Base-by-base conservation (phyloP, 306 rosid genomes). In the Elaeagnus macrophylla region DNA sequence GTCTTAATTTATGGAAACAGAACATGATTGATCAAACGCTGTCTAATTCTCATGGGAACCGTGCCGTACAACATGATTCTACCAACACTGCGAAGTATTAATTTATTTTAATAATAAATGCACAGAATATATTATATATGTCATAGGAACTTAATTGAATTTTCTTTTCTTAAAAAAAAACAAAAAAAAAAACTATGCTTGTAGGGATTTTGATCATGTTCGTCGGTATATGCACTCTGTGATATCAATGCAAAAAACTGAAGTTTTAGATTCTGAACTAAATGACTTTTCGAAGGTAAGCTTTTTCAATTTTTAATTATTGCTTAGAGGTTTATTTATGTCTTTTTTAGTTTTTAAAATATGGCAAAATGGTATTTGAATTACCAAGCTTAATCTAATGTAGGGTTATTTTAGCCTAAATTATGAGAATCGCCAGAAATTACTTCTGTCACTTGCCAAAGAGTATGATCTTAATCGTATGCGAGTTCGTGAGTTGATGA, bases 401-500 rank as follows among this genome's bases (percentile, higher is more conserved):
- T 70, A 90, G 97, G 95, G 94, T 45, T 90, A 90, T 72, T 80
- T 71, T 64, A 62, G 71, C 51, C 91, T 90, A 57, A 73, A 79
- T 9, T 14, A 4, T 56, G 94, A 81, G 61, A 71, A 77, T 56
- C 94, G 97, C 49, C 71, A 70, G 64, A 79, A 64, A 65, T 62
- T 90, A 63, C 83, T 90, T 54, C 69, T 79, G 40, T 60, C 66
- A 17, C 94, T 90, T 63, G 86, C 95, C 56, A 79, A 83, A 69
- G 94, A 90, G 67, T 86, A 79, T 61, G 97, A 86, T 74, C 77
- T 90, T 48, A 80, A 90, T 66, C 74, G 97, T 64, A 67, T 67
- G 5, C 84, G 76, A 65, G 95, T 90, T 73, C 79, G 83, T 0
- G 86, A 78, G 50, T 66, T 86, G 70, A 77, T 90, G 37, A 81